phyloP scores from a whole-genome alignment of 2,329 filamentous ascomycete genomes.

The Fusarium virguliforme region DNA sequence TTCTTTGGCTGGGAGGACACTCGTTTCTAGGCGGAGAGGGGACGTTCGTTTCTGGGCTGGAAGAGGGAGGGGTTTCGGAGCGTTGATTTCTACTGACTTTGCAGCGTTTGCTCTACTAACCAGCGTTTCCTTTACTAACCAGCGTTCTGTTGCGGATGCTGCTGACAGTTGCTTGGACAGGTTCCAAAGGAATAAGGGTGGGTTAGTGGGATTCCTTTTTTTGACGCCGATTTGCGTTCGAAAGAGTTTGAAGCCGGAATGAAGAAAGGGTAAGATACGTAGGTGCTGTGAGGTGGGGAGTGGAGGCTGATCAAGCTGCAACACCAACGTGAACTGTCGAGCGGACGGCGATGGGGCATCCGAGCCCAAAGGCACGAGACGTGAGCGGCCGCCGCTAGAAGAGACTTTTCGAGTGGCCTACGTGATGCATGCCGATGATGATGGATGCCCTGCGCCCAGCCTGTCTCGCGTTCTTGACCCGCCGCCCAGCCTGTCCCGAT shows the following conservation, averaged over 20 bases:
- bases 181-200: slow-evolving; percentile 6
- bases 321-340: neutral
- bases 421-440: neutral
- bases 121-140: neutral
- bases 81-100: slow-evolving; percentile 2
- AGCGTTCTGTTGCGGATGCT: neutral
- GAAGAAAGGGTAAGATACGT: slow-evolving; percentile 2
- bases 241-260: neutral
- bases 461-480: neutral
- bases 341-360: neutral
- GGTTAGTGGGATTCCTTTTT: slow-evolving; percentile 7
- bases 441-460: neutral
- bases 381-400: neutral
- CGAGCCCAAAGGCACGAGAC: neutral
- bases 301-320: neutral
- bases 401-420: neutral
- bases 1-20: neutral
- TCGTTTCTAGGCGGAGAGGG: neutral
- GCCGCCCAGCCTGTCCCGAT: neutral
- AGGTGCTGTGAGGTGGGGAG: neutral
- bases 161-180: neutral
- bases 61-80: neutral
- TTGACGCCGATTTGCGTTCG: neutral
- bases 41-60: neutral
- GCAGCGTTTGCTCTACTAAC: slow-evolving; percentile 5